phyloP scores from a whole-genome alignment of 2,329 filamentous ascomycete species.

The Nigrospora oryzae region DNA sequence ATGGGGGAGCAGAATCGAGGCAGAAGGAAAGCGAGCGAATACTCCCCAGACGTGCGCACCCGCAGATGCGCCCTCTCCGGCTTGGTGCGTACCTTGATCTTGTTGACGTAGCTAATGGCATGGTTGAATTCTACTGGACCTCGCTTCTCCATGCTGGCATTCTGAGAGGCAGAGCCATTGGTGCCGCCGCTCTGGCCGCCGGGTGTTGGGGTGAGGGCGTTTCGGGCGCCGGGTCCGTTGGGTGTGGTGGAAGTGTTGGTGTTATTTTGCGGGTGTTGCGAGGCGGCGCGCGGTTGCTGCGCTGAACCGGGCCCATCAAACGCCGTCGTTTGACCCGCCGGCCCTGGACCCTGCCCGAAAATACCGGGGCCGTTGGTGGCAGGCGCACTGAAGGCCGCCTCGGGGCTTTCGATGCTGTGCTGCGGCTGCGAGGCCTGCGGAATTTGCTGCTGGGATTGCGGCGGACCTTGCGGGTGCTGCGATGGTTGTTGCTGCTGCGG shows the following conservation, averaged over 20 bases:
- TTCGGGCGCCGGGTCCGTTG: slow-evolving; percentile 39
- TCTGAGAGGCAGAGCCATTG: slow-evolving; percentile 43
- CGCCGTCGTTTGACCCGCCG: slow-evolving; percentile 13
- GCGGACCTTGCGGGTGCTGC: neutral
- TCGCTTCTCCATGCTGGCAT: slow-evolving; percentile 68
- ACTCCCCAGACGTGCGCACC: no score
- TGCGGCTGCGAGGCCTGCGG: slow-evolving; percentile 41
- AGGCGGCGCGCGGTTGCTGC: slow-evolving; percentile 21
- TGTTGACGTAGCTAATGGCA: slow-evolving; percentile 98
- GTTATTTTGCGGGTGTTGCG: slow-evolving; percentile 17
- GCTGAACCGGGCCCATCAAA: slow-evolving; percentile 20
- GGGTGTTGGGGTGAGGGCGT: slow-evolving; percentile 52
- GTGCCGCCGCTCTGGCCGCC: slow-evolving; percentile 51
- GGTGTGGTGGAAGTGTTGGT: slow-evolving; percentile 26
- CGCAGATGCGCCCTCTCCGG: no score
- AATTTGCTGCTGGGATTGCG: neutral
- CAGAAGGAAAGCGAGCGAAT: neutral
- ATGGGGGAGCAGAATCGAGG: no score
- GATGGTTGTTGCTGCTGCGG: neutral
- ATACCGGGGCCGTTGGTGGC: slow-evolving; percentile 39
- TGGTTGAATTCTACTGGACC: slow-evolving; percentile 98
- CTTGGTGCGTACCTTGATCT: slow-evolving; percentile 74
- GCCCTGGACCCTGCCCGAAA: slow-evolving; percentile 33
- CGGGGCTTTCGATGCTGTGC: slow-evolving; percentile 54
- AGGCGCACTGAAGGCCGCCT: slow-evolving; percentile 52